Evolutionary conservation across 805 yeast species (phyloP).

Genomic region (Wickerhamiella hasegawae): DNA sequence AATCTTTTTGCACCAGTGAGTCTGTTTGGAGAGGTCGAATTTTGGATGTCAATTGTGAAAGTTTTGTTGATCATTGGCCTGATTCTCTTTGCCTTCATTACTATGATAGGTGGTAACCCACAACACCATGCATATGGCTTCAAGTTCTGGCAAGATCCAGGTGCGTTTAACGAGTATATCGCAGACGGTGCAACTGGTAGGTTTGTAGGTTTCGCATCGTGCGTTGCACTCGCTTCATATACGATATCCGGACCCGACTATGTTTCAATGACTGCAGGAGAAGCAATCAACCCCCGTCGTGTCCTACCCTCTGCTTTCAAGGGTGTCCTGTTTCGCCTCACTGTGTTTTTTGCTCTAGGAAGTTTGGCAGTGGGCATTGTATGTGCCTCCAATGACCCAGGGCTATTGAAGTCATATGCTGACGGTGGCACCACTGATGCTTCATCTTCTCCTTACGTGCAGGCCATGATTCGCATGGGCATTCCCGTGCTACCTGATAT

Average conservation of each 20-base stretch:
- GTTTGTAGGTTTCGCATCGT: constrained; percentile 56
- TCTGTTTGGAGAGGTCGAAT: constrained; percentile 70
- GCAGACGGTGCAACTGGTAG: constrained; percentile 52
- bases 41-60: constrained; percentile 61
- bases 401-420: constrained; percentile 38
- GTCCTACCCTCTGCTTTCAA: constrained; percentile 66
- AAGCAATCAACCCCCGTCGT: constrained; percentile 52
- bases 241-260: constrained; percentile 82
- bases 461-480: constrained; percentile 52
- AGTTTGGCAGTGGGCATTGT: constrained; percentile 66
- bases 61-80: constrained; percentile 61
- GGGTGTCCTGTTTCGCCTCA: constrained; percentile 52
- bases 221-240: constrained; percentile 56
- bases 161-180: constrained; percentile 48
- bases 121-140: constrained; percentile 45
- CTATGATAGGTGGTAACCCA: constrained; percentile 85
- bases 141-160: constrained; percentile 39
- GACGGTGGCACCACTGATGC: constrained; percentile 32
- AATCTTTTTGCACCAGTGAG: constrained; percentile 53
- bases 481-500: constrained; percentile 32
- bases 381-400: constrained; percentile 53
- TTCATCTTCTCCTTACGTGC: constrained; percentile 45
- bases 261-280: constrained; percentile 74
- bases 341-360: constrained; percentile 55
- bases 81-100: constrained; percentile 55